Percentiles rank a stretch among this genome's conserved stretches.
Evolutionary conservation across 2,329 filamentous ascomycete genomes (phyloP).

Genomic region (Alternaria angustiovoidea): DNA sequence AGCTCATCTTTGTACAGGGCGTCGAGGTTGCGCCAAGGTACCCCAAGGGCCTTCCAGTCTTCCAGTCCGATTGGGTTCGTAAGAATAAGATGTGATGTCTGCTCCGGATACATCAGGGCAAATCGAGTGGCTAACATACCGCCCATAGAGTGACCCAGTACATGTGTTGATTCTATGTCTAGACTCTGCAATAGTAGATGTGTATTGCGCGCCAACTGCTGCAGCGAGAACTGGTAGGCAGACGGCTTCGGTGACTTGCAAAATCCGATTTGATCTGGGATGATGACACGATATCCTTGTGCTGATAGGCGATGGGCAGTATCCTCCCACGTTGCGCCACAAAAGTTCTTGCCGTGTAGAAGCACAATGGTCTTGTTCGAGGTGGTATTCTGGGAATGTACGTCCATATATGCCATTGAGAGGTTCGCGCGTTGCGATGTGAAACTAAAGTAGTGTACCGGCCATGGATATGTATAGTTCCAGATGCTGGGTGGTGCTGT

Average conservation of each 20-base stretch:
- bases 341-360: conserved; percentile 66
- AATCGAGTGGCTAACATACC: conserved; percentile 64
- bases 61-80: conserved; percentile 64
- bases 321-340: conserved; percentile 61
- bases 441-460: conserved; percentile 58
- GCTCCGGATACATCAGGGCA: conserved; percentile 59
- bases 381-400: conserved; percentile 48
- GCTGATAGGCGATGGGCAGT: conserved; percentile 56
- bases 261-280: conserved; percentile 65
- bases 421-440: conserved; percentile 58
- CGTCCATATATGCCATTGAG: conserved; percentile 66
- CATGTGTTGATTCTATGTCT: conserved; percentile 54
- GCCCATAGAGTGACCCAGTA: conserved; percentile 65
- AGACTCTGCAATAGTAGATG: conserved; percentile 57
- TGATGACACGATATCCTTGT: conserved; percentile 61
- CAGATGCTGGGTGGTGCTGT: conserved; percentile 27
- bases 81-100: conserved; percentile 56
- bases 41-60: conserved; percentile 56
- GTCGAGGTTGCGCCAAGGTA: conserved; percentile 35
- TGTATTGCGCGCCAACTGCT: conserved; percentile 62
- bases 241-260: conserved; percentile 65
- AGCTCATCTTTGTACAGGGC: conserved; percentile 27
- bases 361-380: conserved; percentile 57
- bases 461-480: conserved; percentile 61
- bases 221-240: conserved; percentile 62